Evolutionary conservation across 305 asterid species (phyloP), one percentile per base, ranked within the genome.

Genomic region (Rubia balearica): DNA sequence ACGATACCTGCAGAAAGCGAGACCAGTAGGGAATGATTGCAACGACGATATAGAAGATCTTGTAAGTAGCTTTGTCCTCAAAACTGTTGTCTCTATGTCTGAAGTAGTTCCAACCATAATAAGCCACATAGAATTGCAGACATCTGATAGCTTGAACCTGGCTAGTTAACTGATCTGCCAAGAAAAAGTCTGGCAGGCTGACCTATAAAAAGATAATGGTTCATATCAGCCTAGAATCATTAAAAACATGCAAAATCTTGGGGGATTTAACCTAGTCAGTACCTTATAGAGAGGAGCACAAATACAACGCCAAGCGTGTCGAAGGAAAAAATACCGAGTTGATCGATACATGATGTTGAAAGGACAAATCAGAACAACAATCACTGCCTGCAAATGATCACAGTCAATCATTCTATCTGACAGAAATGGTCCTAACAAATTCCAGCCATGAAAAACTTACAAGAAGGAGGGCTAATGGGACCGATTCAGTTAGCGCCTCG

Each of bases 231-330:
- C 30, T 59, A 27, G 51, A 48, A 8, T 36, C 61, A 8, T 36
- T n/a, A 53, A 2, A 51, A 17, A 22, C 30, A 45, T 11, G 33
- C n/a, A 36, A 11, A 57, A 21, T 57, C 36, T 19, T 57, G 62
- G 36, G 9, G 9, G 57, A 17, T 51, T 8, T 5, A 6, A 7
- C 65, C 42, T 61, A 10, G 81, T 27, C 7, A 53, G 7, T 59
- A 92, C 98, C 96, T 89, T 92, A 77, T 86, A 90, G 22, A 93
- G 90, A 43, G 98, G 98, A 61, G 96, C 94, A 65, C 86, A 84
- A 55, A 92, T 49, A 69, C 96, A 92, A 59, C 57, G 98, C 94
- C 95, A 90, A 8, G 79, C 77, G 59, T 86, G 74, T 21, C 55
- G 65, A 12, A 92, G 63, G 69, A 93, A 89, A 74, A 87, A 89